Base-by-base conservation (phyloP, 371 early-diverging fungal species). In the Apophysomyces sp. region DNA sequence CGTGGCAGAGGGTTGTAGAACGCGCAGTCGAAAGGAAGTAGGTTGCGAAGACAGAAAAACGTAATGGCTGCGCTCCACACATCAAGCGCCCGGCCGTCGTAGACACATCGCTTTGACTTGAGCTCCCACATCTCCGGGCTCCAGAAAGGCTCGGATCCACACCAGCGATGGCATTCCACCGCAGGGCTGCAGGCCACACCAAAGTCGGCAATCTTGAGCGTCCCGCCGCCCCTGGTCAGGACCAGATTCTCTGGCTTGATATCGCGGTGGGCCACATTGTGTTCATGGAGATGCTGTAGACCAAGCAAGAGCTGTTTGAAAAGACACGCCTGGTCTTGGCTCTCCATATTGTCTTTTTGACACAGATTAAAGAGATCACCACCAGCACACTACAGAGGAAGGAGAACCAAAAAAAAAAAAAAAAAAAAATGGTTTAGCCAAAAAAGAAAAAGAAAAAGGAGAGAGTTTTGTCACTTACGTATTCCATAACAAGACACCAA, bases 191-290 rank as follows among this genome's bases (percentile, higher is more conserved):
- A 92, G 1, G 97, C 91, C 5, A 96, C 94, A 40, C 98, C 97
- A 87, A 98, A 99, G 77, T 99, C 98, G 24, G 97, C 93, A 69
- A 98, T 97, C 79, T 99, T 99, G 52, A 99, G 68, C 3, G 87
- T 88, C 54, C 91, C 88, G 21, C 49, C 49, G n/a, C 79, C 77
- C 3, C 73, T 75, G 53, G 95, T 94, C 57, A 99, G 68, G 1
- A 99, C 78, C 30, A 99, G 77, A 76, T 99, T 99, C 76, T 99
- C 94, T 11, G 93, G 91, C 67, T 94, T 94, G 65, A 94, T 87
- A 61, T 94, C 92, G 4, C 99, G 86, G 56, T 89, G 89, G 49
- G 86, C 87, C 58, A 92, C 96, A 34, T 99, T 99, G 39, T 92
- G 79, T 18, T 93, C 78, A 79, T 99, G 99, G 60, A 97, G 88